Conservation (phyloP, 768 basidiomycete species). For the Calocybe gangraenosa region DNA sequence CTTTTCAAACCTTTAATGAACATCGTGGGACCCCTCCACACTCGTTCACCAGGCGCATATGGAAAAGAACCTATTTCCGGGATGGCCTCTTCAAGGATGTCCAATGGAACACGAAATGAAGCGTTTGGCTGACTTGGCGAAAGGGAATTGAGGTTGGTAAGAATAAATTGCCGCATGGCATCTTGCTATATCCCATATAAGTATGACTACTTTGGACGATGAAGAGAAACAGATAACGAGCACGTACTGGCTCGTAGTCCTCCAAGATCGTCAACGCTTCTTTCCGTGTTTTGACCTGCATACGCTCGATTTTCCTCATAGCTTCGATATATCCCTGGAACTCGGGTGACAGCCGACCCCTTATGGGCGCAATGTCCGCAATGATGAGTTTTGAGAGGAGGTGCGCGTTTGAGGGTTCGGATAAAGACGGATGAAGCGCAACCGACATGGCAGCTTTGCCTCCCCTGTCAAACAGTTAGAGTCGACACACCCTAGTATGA, state of each 20-base stretch:
- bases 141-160: slow-evolving; percentile 65
- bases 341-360: slow-evolving; percentile 49
- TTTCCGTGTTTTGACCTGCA: slow-evolving; percentile 48
- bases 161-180: slow-evolving; percentile 66
- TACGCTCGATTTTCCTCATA: slow-evolving; percentile 64
- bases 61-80: slow-evolving; percentile 72
- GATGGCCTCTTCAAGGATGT: slow-evolving; percentile 54
- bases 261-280: slow-evolving; percentile 63
- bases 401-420: slow-evolving; percentile 20
- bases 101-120: slow-evolving; percentile 67
- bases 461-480: no score
- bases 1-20: slow-evolving; percentile 78
- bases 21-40: slow-evolving; percentile 52
- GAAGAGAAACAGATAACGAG: not conserved
- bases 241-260: slow-evolving; percentile 55
- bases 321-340: slow-evolving; percentile 60
- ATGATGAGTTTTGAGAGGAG: slow-evolving; percentile 56
- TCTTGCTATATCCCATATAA: no score
- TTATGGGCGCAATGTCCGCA: slow-evolving; percentile 73
- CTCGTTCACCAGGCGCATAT: slow-evolving; percentile 48
- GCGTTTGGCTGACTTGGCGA: slow-evolving; percentile 26
- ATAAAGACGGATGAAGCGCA: slow-evolving; percentile 43
- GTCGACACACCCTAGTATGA: no score
- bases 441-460: slow-evolving; percentile 75
- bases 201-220: no score